Evolutionary conservation across 768 basidiomycete species (phyloP).

Genomic region (Termitomyces titanicus): DNA sequence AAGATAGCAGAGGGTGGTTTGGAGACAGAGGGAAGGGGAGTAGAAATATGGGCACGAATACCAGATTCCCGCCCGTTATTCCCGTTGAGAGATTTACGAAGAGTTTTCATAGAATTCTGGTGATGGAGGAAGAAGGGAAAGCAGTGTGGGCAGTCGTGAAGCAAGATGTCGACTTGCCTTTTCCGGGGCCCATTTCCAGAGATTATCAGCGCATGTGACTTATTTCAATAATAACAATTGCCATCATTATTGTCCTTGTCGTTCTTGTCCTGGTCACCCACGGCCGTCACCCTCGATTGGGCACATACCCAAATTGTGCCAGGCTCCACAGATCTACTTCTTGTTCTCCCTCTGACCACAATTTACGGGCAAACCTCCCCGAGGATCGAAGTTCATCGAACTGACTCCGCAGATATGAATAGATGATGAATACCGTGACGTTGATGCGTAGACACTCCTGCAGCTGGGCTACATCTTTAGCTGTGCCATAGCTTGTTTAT

Average conservation of each 20-base stretch:
- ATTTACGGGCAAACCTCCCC: no score
- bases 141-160: constrained; percentile 24
- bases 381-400: no score
- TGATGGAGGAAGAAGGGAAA: constrained; percentile 11
- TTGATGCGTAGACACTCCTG: background rate
- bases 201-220: constrained; percentile 21
- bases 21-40: constrained; percentile 62
- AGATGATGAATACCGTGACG: background rate
- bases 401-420: background rate
- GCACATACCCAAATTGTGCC: background rate
- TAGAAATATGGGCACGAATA: constrained; percentile 63
- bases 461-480: background rate
- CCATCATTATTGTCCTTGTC: background rate
- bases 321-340: no score
- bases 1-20: constrained; percentile 68
- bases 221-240: constrained; percentile 7
- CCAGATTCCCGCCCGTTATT: constrained; percentile 54
- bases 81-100: constrained; percentile 77
- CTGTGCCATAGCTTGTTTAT: background rate
- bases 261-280: no score
- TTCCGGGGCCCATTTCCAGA: constrained; percentile 9
- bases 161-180: constrained; percentile 14
- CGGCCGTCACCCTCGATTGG: no score
- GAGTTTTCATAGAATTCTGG: constrained; percentile 62
- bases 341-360: no score